Base-by-base conservation (phyloP, 345 rosid species). In the Aurinia saxatilis region DNA sequence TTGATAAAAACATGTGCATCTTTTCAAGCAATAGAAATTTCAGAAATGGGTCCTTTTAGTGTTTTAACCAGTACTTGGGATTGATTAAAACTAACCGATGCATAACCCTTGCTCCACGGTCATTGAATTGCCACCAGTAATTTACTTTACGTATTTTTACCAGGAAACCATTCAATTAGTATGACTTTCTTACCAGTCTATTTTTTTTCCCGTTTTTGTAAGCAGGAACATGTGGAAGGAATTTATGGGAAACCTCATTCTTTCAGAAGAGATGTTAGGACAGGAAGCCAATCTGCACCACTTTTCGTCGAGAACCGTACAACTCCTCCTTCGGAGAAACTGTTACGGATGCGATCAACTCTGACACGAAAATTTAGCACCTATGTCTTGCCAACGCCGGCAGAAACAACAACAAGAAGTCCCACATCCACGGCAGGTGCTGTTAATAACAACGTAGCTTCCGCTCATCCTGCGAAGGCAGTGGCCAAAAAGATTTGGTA, bases 301-400 rank as follows among this genome's bases (percentile, higher is more conserved):
- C 82, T 90, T 54, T 79, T 80, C 71, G 69, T 73, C 2, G 95
- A 77, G 42, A 77, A 77, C 27, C 83, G 67, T 57, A 53, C 71
- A 47, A 80, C 74, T 71, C 69, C 51, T 27, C 75, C 82, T 45
- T 51, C 57, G 10, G 93, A 84, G 53, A 81, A 70, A 67, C 35
- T 78, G 34, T 74, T 74, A 65, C 83, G 77, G 67, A 77, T 72
- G 76, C 83, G 75, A 48, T 82, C 83, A 10, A 76, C 74, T 48
- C 57, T 77, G 13, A 73, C 86, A 25, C 73, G 84, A 66, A 90
- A 83, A 72, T 80, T 85, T 64, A 82, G 65, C 77, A 78, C 99
- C 8, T 88, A 90, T 57, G 96, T 80, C 61, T 73, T 95, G 60
- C 99, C 99, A 40, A 90, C 89, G 38, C 99, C 99, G 34, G 56